Base-by-base conservation (phyloP, 2,329 filamentous ascomycete species). In the Arthrocladium fulminans region DNA sequence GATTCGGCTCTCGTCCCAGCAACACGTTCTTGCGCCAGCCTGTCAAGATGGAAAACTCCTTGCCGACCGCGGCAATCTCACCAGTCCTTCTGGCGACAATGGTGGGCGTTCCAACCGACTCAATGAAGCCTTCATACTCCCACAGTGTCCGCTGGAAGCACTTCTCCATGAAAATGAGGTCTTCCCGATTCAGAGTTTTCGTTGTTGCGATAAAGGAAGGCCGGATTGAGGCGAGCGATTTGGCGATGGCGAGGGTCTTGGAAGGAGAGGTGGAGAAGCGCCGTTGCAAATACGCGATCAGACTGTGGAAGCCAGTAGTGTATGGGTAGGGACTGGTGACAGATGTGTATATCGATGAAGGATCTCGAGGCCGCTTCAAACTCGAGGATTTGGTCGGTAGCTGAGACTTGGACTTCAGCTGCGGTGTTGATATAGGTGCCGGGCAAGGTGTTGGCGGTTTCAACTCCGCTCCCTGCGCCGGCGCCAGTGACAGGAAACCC, bases 131-230 rank as follows among this genome's bases (percentile, higher is more conserved):
- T 62, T 97, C 88, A 60, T 94, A 94, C 63, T 95, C 88, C 61
- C 88, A 88, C 9, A 97, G 73, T 0, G 88, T 94, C 30, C 92
- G 80, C 66, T 98, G 92, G 62, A 97, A 88, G 60, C 86, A 94
- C 68, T 94, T 94, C 65, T 98, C 92, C 85, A 95, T 95, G 65
- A 97, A 96, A 19, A 98, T 82, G 23, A 97, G 73, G 65, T 98
- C 92, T 60, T 92, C 84, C 15, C 83, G 75, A 55, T 88, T 89
- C 52, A 97, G 72, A n/a, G 87, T 88, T 60, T 86, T 86, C 17
- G 87, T 94, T 53, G 88, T 94, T 9, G 88, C 83, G 54, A 97
- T 90, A 63, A 98, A 92, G 0, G 88, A 92, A 1, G 92, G 90
- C 6, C 92, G 83, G 58, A 96, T 94, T 38, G 85, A 88, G 5